Evolutionary conservation across 2,329 filamentous ascomycete species (phyloP).

Genomic region (Xylariaceae sp.): DNA sequence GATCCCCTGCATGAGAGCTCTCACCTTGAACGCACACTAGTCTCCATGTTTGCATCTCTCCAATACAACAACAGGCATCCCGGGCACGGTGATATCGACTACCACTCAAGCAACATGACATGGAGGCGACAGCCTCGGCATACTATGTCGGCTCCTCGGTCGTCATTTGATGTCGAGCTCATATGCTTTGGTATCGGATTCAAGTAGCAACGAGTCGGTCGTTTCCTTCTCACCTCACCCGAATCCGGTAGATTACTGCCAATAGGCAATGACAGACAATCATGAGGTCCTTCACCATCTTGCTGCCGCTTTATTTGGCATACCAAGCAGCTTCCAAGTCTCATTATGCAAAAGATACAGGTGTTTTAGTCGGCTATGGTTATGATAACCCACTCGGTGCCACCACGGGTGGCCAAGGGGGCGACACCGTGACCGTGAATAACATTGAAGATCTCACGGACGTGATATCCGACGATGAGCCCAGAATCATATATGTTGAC

Average conservation of each 20-base stretch:
- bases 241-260: not conserved
- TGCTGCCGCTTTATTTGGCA: not conserved
- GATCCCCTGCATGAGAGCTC: not conserved
- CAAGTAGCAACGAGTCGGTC: not conserved
- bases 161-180: no score
- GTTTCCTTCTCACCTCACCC: not conserved
- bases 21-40: not conserved
- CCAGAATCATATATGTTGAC: constrained; percentile 3
- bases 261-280: not conserved
- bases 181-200: no score
- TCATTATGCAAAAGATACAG: not conserved
- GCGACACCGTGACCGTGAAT: not conserved
- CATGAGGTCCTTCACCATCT: not conserved
- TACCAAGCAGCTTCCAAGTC: not conserved
- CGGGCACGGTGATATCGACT: not conserved
- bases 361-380: constrained; percentile 2
- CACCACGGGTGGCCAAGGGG: constrained; percentile 4
- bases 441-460: constrained; percentile 5
- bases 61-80: not conserved
- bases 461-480: constrained; percentile 1
- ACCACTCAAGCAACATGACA: not conserved
- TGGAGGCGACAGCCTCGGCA: no score
- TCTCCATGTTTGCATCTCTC: not conserved
- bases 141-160: no score
- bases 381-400: constrained; percentile 7